Evolutionary conservation across 768 basidiomycete species (phyloP).

Genomic region (Phanerodontia chrysosporium): DNA sequence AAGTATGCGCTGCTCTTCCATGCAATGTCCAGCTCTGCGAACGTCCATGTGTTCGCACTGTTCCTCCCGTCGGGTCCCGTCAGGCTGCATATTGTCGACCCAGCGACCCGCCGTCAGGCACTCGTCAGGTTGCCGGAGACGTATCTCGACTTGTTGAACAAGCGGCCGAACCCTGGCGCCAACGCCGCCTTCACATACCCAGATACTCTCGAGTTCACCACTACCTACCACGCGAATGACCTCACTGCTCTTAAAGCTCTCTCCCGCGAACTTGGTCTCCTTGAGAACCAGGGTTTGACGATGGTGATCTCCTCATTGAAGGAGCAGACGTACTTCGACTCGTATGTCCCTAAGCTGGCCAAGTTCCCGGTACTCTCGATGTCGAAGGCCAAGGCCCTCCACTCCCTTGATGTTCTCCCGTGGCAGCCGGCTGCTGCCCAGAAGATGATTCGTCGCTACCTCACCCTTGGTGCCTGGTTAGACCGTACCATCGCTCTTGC

Average conservation of each 20-base stretch:
- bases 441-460: constrained; percentile 82
- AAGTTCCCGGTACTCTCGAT: constrained; percentile 89
- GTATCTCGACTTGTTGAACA: constrained; percentile 60
- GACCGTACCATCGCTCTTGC: constrained; percentile 76
- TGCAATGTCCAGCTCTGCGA: constrained; percentile 63
- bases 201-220: constrained; percentile 51
- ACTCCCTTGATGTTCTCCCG: constrained; percentile 75
- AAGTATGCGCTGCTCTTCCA: constrained; percentile 91
- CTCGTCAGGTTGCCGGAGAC: constrained; percentile 72
- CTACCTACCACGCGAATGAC: constrained; percentile 77
- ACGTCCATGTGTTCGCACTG: constrained; percentile 83
- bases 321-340: constrained; percentile 80
- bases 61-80: constrained; percentile 71
- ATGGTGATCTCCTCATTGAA: constrained; percentile 85
- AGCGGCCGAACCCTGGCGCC: constrained; percentile 39
- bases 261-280: constrained; percentile 76
- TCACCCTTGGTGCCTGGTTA: constrained; percentile 74
- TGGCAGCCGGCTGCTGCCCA: constrained; percentile 84
- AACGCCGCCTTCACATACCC: constrained; percentile 62
- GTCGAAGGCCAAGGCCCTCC: constrained; percentile 72
- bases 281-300: constrained; percentile 70
- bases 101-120: constrained; percentile 79
- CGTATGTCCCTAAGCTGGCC: constrained; percentile 58
- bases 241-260: constrained; percentile 78
- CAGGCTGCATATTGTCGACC: constrained; percentile 87